A percentile compares a stretch with the other conserved stretches of the same genome.
phyloP scores from a whole-genome alignment of 2,329 filamentous ascomycete genomes.

The Cladosporium sp. region DNA sequence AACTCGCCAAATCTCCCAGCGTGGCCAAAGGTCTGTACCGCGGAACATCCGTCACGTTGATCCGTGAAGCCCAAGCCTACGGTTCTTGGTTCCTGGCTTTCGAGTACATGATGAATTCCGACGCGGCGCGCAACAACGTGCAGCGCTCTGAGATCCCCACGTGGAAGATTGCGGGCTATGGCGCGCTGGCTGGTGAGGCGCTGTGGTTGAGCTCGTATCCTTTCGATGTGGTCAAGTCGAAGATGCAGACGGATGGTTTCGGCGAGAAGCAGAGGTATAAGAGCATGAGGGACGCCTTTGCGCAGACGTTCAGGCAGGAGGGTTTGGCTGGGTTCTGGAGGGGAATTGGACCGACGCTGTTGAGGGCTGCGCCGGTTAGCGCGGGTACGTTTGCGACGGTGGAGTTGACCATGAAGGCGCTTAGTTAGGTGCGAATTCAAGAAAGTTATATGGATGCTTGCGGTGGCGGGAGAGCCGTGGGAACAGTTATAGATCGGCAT shows the following conservation, averaged over 20 bases:
- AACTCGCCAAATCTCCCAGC: slow-evolving; percentile 67
- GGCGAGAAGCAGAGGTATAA: slow-evolving; percentile 66
- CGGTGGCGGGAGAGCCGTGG: too few species aligned
- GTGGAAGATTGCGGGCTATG: slow-evolving; percentile 86
- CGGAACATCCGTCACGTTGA: slow-evolving; percentile 77
- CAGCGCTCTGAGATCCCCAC: slow-evolving; percentile 72
- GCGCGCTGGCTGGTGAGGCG: slow-evolving; percentile 87
- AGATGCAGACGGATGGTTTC: slow-evolving; percentile 98
- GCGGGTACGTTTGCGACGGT: slow-evolving; percentile 91
- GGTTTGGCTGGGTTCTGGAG: slow-evolving; percentile 88
- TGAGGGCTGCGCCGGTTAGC: slow-evolving; percentile 95
- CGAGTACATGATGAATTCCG: slow-evolving; percentile 92
- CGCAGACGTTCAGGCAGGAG: slow-evolving; percentile 71
- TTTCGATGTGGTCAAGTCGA: slow-evolving; percentile 96
- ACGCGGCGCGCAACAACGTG: slow-evolving; percentile 72
- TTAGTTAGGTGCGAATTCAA: slow-evolving; percentile 25
- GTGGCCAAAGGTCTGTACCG: slow-evolving; percentile 75
- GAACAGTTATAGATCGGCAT: too few species aligned
- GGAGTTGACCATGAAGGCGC: slow-evolving; percentile 36
- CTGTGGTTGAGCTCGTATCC: slow-evolving; percentile 93
- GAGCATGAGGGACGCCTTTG: slow-evolving; percentile 85
- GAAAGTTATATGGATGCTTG: too few species aligned
- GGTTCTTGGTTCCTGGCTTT: slow-evolving; percentile 93
- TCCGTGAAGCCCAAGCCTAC: slow-evolving; percentile 90
- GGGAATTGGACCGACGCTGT: slow-evolving; percentile 81